These are phyloP conservation scores for Aschersonia sp. DNA, from an alignment of 2,329 filamentous ascomycete species.

Conservation along the genomic window DNA sequence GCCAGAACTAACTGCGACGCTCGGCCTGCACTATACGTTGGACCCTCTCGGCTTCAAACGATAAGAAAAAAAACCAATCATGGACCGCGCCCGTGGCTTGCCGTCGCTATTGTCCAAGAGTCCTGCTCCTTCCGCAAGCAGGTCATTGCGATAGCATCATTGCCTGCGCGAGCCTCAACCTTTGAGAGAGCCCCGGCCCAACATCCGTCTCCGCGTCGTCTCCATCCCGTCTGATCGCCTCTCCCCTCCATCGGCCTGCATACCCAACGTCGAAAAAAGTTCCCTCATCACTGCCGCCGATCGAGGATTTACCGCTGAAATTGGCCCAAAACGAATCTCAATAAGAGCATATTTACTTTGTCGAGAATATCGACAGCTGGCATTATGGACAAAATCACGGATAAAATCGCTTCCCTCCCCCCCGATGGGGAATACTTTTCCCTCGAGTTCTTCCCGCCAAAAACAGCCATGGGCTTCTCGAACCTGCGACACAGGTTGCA, in stretches of 20 bases:
- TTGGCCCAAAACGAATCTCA: no score
- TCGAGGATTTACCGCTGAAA: background rate
- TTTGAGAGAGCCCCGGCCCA: background rate
- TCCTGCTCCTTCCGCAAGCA: background rate
- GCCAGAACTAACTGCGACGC: background rate
- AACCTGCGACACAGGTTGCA: conserved; percentile 88
- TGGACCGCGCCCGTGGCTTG: background rate
- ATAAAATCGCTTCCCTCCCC: conserved; percentile 86
- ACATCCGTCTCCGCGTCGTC: background rate
- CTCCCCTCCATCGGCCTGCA: background rate
- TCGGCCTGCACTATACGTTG: no score
- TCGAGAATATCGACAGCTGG: background rate
- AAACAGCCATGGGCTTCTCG: conserved; percentile 87
- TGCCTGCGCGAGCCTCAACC: background rate
- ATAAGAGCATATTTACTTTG: no score
- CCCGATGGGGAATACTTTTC: conserved; percentile 78
- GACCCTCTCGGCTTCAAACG: no score
- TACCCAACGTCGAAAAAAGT: no score
- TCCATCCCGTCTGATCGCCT: background rate
- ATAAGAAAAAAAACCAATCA: background rate
- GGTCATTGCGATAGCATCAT: background rate
- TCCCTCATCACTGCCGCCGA: background rate
- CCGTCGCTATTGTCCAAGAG: background rate
- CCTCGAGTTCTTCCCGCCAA: conserved; percentile 97
- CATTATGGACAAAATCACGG: conserved; percentile 73